Evolutionary conservation across 495 filamentous ascomycete genomes (phyloP).

Genomic region (Mycothermus thermophilus): DNA sequence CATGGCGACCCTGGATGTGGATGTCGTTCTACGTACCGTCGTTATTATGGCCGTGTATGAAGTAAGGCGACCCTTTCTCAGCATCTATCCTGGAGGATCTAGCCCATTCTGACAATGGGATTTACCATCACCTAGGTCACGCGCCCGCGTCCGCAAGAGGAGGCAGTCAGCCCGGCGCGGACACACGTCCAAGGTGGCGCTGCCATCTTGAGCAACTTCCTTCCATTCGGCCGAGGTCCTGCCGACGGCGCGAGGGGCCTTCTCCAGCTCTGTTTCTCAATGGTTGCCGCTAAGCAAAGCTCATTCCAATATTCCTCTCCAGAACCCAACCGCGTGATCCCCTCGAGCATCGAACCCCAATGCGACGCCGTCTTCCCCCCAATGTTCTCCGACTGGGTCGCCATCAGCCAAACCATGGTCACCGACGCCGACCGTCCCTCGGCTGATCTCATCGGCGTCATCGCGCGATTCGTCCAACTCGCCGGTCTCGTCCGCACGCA

Average conservation of each 20-base stretch:
- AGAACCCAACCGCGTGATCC: constrained; percentile 9
- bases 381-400: constrained; percentile 24
- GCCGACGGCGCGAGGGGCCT: constrained; percentile 21
- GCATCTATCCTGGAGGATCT: no score
- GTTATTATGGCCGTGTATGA: constrained; percentile 36
- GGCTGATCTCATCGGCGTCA: constrained; percentile 19
- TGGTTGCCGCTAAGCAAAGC: constrained; percentile 18
- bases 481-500: constrained; percentile 15
- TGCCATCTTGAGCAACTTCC: constrained; percentile 24
- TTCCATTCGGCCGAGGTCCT: constrained; percentile 16
- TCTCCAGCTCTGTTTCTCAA: constrained; percentile 31
- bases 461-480: constrained; percentile 23
- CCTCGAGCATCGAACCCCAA: constrained; percentile 11
- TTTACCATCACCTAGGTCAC: no score
- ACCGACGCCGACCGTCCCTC: constrained; percentile 14
- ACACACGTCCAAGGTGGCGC: constrained; percentile 34
- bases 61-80: constrained; percentile 16
- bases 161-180: constrained; percentile 21
- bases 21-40: constrained; percentile 20
- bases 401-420: constrained; percentile 15
- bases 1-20: constrained; percentile 13
- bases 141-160: no score
- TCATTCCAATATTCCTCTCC: constrained; percentile 9
- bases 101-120: no score
- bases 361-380: constrained; percentile 20